These are phyloP conservation scores for Tylopilus balloui DNA, from an alignment of 768 basidiomycete genomes.

Conservation along the genomic window DNA sequence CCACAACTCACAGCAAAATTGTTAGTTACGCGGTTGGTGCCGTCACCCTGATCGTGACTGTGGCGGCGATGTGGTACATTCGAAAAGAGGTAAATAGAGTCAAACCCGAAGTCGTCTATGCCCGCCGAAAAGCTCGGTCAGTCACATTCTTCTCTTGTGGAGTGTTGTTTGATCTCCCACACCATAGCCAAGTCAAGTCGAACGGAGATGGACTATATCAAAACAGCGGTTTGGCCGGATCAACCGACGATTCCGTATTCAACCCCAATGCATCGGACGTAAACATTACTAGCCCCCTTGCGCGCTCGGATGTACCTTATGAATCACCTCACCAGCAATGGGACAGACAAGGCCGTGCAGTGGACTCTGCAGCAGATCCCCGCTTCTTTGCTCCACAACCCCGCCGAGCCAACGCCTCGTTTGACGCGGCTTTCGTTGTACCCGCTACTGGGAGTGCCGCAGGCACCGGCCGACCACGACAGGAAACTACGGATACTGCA, in stretches of 20 bases:
- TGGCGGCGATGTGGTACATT: constrained; percentile 83
- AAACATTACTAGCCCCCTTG: constrained; percentile 33
- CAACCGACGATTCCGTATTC: constrained; percentile 32
- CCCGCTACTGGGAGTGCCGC: constrained; percentile 13
- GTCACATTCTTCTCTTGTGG: constrained; percentile 3
- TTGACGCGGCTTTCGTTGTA: constrained; percentile 12
- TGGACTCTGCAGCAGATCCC: constrained; percentile 45
- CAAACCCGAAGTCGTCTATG: constrained; percentile 65
- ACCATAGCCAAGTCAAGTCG: constrained; percentile 51
- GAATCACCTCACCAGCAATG: constrained; percentile 43
- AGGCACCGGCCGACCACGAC: constrained; percentile 10
- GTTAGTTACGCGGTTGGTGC: constrained; percentile 67
- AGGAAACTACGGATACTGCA: constrained; percentile 30
- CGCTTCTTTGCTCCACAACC: constrained; percentile 51
- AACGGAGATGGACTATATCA: constrained; percentile 31
- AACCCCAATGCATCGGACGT: constrained; percentile 39
- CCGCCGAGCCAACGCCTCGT: constrained; percentile 20
- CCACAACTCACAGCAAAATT: constrained; percentile 47
- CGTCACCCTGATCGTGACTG: constrained; percentile 65
- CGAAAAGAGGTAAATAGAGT: constrained; percentile 62
- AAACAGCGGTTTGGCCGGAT: constrained; percentile 26
- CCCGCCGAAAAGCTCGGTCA: constrained; percentile 66
- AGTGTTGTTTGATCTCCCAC: constrained; percentile 3
- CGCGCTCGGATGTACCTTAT: constrained; percentile 30
- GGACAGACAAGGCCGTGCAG: constrained; percentile 46